phyloP scores from a whole-genome alignment of 2,329 filamentous ascomycete genomes.

The Cladosporium cucumerinum region DNA sequence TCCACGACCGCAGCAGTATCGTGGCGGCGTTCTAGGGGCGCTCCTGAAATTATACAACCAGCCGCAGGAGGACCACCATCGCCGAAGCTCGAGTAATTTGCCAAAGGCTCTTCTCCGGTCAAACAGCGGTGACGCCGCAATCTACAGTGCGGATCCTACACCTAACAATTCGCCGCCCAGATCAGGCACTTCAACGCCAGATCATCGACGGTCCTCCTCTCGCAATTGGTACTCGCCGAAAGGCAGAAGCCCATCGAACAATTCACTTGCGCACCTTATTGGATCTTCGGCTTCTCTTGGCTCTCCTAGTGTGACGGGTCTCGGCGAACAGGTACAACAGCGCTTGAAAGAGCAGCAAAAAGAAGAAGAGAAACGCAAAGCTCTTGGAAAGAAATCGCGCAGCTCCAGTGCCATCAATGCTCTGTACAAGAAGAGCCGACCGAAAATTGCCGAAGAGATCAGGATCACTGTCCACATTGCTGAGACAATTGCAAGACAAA shows the following conservation, averaged over 20 bases:
- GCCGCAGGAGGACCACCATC: conserved; percentile 7
- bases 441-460: conserved; percentile 49
- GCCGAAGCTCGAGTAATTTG: conserved; percentile 17
- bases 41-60: conserved; percentile 67
- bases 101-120: conserved; percentile 17
- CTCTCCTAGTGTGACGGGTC: conserved; percentile 39
- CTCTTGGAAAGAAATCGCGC: conserved; percentile 16
- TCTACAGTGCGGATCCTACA: conserved; percentile 13
- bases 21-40: conserved; percentile 69
- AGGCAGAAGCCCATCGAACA: conserved; percentile 35
- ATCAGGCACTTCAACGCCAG: conserved; percentile 44
- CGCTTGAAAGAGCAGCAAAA: conserved; percentile 39
- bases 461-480: conserved; percentile 61
- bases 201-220: conserved; percentile 22
- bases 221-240: conserved; percentile 38
- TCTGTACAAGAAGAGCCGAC: conserved; percentile 36
- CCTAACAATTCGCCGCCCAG: conserved; percentile 38
- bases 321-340: conserved; percentile 43
- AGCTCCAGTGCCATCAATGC: conserved; percentile 35
- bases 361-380: conserved; percentile 34
- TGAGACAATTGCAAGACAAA: conserved; percentile 72
- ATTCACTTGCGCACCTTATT: conserved; percentile 44
- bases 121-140: conserved; percentile 15
- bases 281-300: conserved; percentile 45
- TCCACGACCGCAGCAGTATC: conserved; percentile 64